Conservation (phyloP, 2,329 filamentous ascomycete genomes). For the Colletotrichum sp. region DNA sequence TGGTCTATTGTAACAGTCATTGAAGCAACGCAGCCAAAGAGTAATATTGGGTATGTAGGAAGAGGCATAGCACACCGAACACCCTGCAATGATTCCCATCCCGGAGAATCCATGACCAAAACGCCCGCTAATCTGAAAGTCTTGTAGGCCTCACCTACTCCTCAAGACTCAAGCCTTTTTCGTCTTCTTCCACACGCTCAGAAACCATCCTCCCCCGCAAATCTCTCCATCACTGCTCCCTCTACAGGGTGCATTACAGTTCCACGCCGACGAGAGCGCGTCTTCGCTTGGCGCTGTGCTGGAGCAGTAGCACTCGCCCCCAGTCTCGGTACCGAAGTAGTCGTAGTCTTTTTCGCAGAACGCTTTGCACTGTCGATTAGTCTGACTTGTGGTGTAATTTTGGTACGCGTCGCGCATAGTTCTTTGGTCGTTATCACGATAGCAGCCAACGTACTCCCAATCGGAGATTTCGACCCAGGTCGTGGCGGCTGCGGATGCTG, state of each 20-base stretch:
- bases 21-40: not conserved
- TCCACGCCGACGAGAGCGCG: not conserved
- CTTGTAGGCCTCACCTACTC: fast-evolving
- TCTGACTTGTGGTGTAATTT: not conserved
- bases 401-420: not conserved
- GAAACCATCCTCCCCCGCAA: not conserved
- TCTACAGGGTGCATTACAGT: not conserved
- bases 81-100: not conserved
- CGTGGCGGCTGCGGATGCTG: not conserved
- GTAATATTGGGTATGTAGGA: not conserved
- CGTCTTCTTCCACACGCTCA: not conserved
- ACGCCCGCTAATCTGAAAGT: not conserved
- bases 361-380: not conserved
- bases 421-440: not conserved
- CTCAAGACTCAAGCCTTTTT: not conserved
- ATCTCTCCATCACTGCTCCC: not conserved
- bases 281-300: not conserved
- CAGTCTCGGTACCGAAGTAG: not conserved
- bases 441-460: not conserved
- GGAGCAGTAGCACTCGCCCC: not conserved
- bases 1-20: not conserved
- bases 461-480: not conserved
- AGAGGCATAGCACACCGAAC: not conserved
- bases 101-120: not conserved
- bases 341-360: not conserved